These are phyloP conservation scores for Mycena amicta DNA, from an alignment of 768 basidiomycete species.

Conservation along the genomic window DNA sequence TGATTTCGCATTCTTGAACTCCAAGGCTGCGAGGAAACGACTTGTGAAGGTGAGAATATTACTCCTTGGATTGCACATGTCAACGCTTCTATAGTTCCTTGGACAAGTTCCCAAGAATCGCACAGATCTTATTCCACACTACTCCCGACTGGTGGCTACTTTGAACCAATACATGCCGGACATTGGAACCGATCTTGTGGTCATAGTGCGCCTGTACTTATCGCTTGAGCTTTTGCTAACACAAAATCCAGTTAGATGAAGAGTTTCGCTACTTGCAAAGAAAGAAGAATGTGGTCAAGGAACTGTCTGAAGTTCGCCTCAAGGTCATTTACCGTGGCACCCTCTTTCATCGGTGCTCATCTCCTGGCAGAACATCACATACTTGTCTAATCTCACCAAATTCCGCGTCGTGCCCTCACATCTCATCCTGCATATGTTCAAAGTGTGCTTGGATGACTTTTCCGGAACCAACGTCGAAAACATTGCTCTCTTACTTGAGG, in stretches of 20 bases:
- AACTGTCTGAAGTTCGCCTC: slow-evolving; percentile 80
- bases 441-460: slow-evolving; percentile 96
- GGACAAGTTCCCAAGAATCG: slow-evolving; percentile 84
- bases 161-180: slow-evolving; percentile 94
- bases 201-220: slow-evolving; percentile 63
- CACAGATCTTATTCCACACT: slow-evolving; percentile 90
- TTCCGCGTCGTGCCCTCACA: slow-evolving; percentile 90
- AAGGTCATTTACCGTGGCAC: slow-evolving; percentile 55
- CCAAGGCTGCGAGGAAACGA: slow-evolving; percentile 92
- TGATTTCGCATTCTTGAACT: slow-evolving; percentile 96
- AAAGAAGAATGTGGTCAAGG: slow-evolving; percentile 91
- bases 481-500: slow-evolving; percentile 86
- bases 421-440: slow-evolving; percentile 92
- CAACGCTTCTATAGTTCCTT: slow-evolving; percentile 58
- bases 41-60: slow-evolving; percentile 68
- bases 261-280: slow-evolving; percentile 94
- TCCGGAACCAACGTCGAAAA: slow-evolving; percentile 92
- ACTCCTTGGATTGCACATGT: slow-evolving; percentile 1
- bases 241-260: slow-evolving; percentile 76
- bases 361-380: slow-evolving; percentile 74
- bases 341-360: background rate
- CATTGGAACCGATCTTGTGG: slow-evolving; percentile 79
- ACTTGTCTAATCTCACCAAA: slow-evolving; percentile 92
- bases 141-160: slow-evolving; percentile 86
- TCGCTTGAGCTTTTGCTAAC: slow-evolving; percentile 7